Base-by-base conservation (phyloP, 177 flowering plant species). In the Vitis hybrid region DNA sequence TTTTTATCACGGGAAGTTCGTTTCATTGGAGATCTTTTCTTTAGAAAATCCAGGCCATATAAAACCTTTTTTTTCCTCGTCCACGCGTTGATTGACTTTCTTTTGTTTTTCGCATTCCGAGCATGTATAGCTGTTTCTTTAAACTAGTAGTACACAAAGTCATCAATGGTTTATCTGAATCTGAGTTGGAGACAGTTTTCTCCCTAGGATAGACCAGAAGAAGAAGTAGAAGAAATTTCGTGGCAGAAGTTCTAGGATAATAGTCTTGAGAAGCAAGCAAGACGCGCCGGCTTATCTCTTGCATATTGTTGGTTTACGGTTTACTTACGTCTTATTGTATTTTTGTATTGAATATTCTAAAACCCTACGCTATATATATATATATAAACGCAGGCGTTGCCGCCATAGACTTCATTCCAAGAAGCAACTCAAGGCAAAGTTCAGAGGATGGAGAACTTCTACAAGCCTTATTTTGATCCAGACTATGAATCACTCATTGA, bases 401-500 rank as follows among this genome's bases (percentile, higher is more conserved):
- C 30, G 11, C 11, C 10, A 57, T 7, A 18, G 60, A 27, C 18
- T 56, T 56, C 18, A 56, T 56, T 8, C 9, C 19, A 56, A 14
- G 59, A 56, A 56, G 59, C 59, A 21, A 59, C 12, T 3, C 27
- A 7, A 66, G 51, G 15, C 5, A 15, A 35, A 21, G 35, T 3
- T 9, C 27, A 40, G 56, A 75, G 71, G 62, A 85, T 86, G 90
- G 86, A 84, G 72, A 77, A 73, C 14, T 15, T 69, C 55, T 87
- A 90, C 74, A 78, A 68, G 74, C 94, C 94, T 11, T 90, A 88
- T 66, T 74, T 85, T 49, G 92, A 92, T 76, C 90, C 88, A 1
- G 86, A 91, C 5, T 82, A 76, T 64, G 91, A 94, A 63, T 80
- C 84, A 0, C 84, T 94, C 51, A 78, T 91, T 12, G 97, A 92